Percentiles rank a stretch among this genome's conserved stretches.
These are phyloP conservation scores for Coniochaeta hoffmannii DNA, from an alignment of 2,329 filamentous ascomycete species.

Conservation along the genomic window DNA sequence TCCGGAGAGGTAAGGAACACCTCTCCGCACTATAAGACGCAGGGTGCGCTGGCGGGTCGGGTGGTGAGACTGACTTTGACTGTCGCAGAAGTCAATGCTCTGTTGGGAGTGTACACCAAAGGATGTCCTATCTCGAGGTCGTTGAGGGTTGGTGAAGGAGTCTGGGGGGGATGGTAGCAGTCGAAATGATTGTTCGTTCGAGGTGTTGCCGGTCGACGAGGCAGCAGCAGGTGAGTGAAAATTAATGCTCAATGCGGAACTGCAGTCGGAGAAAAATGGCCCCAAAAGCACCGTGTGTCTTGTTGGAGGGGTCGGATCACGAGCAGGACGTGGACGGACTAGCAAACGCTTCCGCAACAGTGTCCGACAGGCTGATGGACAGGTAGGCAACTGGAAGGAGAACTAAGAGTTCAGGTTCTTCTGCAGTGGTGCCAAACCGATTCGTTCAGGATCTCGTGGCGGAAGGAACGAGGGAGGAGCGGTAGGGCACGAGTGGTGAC, in stretches of 20 bases:
- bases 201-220: background rate
- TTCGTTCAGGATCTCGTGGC: background rate
- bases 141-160: background rate
- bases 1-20: constrained; percentile 10
- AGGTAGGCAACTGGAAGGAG: background rate
- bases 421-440: background rate
- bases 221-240: background rate
- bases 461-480: background rate
- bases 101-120: background rate
- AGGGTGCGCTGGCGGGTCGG: background rate
- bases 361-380: background rate
- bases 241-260: constrained; percentile 1
- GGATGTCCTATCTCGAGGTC: background rate
- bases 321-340: background rate
- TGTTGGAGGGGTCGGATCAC: background rate
- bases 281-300: background rate
- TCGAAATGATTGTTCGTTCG: background rate
- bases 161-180: background rate
- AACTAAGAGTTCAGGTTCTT: background rate
- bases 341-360: background rate
- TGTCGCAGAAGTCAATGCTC: background rate
- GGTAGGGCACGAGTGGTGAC: background rate
- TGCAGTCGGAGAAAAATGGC: background rate
- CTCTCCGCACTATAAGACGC: constrained; percentile 3
- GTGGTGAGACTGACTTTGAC: background rate